phyloP scores from a whole-genome alignment of 176 grass and related monocot genomes.

The Saccharum spontaneum region DNA sequence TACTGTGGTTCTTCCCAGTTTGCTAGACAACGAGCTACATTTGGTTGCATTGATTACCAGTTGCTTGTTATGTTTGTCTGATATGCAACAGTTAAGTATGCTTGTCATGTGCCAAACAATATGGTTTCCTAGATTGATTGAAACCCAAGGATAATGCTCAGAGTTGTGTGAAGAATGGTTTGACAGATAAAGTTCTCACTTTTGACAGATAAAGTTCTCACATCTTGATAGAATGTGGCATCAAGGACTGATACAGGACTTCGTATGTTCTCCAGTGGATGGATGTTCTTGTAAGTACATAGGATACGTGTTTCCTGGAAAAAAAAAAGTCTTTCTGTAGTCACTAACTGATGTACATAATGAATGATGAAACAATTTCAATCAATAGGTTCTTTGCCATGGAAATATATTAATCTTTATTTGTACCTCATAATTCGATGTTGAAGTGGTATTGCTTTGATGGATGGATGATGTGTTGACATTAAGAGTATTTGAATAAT shows the following conservation, averaged over 20 bases:
- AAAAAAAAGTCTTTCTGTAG: neutral
- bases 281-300: slow-evolving; percentile 24
- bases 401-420: neutral
- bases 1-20: slow-evolving; percentile 24
- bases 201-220: slow-evolving; percentile 37
- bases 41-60: slow-evolving; percentile 49
- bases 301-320: slow-evolving; percentile 35
- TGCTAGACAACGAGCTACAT: slow-evolving; percentile 31
- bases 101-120: slow-evolving; percentile 39
- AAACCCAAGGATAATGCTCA: neutral
- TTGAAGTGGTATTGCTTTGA: slow-evolving; percentile 6
- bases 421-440: slow-evolving; percentile 36
- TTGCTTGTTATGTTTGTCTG: slow-evolving; percentile 34
- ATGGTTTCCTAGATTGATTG: slow-evolving; percentile 31
- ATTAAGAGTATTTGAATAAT: neutral
- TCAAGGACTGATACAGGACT: slow-evolving; percentile 71
- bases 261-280: slow-evolving; percentile 25
- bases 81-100: slow-evolving; percentile 45
- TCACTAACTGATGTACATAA: neutral
- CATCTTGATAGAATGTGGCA: slow-evolving; percentile 46
- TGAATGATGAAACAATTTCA: neutral
- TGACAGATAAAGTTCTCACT: slow-evolving; percentile 40
- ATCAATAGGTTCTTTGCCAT: slow-evolving; percentile 1
- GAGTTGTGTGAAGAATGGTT: slow-evolving; percentile 4
- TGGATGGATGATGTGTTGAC: slow-evolving; percentile 28